Conservation (phyloP, 345 rosid species). For the Populus nigra region DNA sequence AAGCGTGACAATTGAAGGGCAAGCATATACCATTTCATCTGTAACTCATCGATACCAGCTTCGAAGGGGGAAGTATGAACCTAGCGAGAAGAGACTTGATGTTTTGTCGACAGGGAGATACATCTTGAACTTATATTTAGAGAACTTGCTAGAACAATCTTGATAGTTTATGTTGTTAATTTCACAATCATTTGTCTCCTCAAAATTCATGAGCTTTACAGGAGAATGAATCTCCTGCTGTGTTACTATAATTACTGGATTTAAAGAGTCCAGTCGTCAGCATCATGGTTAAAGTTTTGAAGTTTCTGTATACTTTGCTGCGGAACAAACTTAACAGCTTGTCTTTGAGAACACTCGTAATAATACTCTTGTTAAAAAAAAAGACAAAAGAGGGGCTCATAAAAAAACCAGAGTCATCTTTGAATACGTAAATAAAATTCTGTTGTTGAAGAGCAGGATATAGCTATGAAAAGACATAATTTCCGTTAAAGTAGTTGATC, state of each 20-base stretch:
- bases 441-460: too few species aligned
- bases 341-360: too few species aligned
- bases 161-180: constrained; percentile 22
- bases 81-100: constrained; percentile 83
- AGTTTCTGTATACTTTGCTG: neutral
- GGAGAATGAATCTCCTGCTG: too few species aligned
- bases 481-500: too few species aligned
- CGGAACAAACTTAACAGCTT: neutral
- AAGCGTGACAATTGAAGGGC: constrained; percentile 86
- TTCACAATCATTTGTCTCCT: neutral
- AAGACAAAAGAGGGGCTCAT: too few species aligned
- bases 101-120: constrained; percentile 80
- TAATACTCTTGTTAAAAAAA: too few species aligned
- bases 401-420: too few species aligned
- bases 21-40: constrained; percentile 66
- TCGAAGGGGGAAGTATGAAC: constrained; percentile 84
- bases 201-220: neutral
- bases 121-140: constrained; percentile 67
- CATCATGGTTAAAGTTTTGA: neutral
- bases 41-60: constrained; percentile 89
- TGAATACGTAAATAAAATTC: too few species aligned
- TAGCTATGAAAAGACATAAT: too few species aligned
- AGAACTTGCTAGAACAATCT: constrained; percentile 68
- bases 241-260: neutral
- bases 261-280: neutral